Conservation (phyloP, 306 rosid genomes). For the Prunus fruticosa region DNA sequence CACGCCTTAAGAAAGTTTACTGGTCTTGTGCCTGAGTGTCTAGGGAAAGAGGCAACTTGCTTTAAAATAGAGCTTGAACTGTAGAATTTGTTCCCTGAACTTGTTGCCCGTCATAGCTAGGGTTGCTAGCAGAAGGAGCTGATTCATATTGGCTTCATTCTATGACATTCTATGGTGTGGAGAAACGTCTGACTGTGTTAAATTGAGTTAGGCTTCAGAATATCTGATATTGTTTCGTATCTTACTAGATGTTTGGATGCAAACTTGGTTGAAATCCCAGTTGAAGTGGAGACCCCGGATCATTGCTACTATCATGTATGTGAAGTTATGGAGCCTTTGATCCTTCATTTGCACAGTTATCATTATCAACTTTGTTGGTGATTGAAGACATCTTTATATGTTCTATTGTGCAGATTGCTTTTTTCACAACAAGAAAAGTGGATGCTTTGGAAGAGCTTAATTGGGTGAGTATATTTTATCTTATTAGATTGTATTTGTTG, state of each 20-base stretch:
- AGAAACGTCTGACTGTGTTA: not conserved
- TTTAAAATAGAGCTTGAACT: not conserved
- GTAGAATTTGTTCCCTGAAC: not conserved
- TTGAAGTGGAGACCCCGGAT: conserved; percentile 74
- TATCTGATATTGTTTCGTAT: conserved; percentile 7
- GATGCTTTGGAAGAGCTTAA: conserved; percentile 86
- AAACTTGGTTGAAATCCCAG: conserved; percentile 81
- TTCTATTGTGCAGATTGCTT: conserved; percentile 67
- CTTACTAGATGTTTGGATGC: conserved; percentile 81
- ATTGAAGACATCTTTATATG: conserved; percentile 12
- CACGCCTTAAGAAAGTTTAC: not conserved
- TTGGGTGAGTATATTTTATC: conserved; percentile 64
- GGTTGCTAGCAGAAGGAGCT: not conserved
- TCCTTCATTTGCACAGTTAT: conserved; percentile 8
- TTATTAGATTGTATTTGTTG: conserved; percentile 22
- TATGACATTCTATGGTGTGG: not conserved
- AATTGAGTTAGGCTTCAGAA: not conserved
- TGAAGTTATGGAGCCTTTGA: conserved; percentile 5
- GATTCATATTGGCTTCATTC: not conserved
- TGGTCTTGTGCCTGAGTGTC: not conserved
- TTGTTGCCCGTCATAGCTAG: not conserved
- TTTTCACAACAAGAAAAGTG: conserved; percentile 76
- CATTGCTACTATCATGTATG: conserved; percentile 76
- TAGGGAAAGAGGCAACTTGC: not conserved
- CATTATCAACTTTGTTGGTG: conserved; percentile 17